These are phyloP conservation scores for Pseudocohnilembus persalinus DNA, from an alignment of 169 alveolate species.

Conservation along the genomic window DNA sequence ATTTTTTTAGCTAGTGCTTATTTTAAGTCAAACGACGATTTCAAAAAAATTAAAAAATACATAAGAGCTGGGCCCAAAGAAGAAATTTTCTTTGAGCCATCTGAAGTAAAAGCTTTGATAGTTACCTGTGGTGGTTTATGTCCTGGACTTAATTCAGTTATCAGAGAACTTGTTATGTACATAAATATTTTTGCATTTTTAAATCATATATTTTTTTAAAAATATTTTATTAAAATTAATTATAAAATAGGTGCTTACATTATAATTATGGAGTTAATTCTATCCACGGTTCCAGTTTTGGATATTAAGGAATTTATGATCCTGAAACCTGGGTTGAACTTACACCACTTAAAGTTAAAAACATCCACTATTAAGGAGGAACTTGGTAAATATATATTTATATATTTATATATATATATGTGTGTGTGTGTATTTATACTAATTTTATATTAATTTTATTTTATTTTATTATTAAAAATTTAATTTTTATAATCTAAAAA, in stretches of 20 bases:
- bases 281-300: slow-evolving; percentile 81
- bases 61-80: slow-evolving; percentile 83
- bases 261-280: slow-evolving; percentile 80
- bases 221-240: no score
- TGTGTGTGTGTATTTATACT: no score
- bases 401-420: slow-evolving; percentile 37
- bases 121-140: slow-evolving; percentile 91
- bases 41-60: slow-evolving; percentile 57
- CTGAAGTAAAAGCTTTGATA: slow-evolving; percentile 84
- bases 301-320: slow-evolving; percentile 79
- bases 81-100: slow-evolving; percentile 71
- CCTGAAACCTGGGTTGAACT: slow-evolving; percentile 57
- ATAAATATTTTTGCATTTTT: no score
- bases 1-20: background rate
- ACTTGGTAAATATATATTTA: slow-evolving; percentile 49
- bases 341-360: slow-evolving; percentile 59
- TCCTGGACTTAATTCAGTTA: slow-evolving; percentile 86
- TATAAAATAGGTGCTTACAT: slow-evolving; percentile 52
- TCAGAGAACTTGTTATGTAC: slow-evolving; percentile 65
- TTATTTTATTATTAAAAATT: no score
- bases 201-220: no score
- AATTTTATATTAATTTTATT: no score
- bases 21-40: slow-evolving; percentile 32
- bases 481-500: no score
- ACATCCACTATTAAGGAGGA: slow-evolving; percentile 84